These are phyloP conservation scores for Kalmusia sp. DNA, from an alignment of 2,329 filamentous ascomycete genomes.

Conservation along the genomic window DNA sequence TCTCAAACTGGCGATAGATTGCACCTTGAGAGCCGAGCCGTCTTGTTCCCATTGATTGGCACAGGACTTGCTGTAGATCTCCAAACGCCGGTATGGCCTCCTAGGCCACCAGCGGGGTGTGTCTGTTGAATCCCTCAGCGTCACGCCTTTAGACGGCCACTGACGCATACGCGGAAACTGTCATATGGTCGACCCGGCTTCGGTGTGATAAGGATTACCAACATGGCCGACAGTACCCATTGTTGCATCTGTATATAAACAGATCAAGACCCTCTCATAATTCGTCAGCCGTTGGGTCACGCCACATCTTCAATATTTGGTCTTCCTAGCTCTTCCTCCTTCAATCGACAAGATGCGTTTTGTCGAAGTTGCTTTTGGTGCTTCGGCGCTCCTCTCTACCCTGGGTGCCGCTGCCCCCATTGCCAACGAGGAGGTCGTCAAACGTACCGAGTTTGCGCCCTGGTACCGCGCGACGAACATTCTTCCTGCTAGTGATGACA, in stretches of 20 bases:
- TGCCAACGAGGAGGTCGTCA: background rate
- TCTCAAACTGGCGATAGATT: background rate
- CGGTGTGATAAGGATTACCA: background rate
- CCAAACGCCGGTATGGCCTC: background rate
- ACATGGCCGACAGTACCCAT: background rate
- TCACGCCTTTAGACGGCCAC: too few relatives aligned
- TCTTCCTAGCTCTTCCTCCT: background rate
- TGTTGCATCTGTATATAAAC: background rate
- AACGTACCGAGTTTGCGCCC: conserved; percentile 1
- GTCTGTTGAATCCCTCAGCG: background rate
- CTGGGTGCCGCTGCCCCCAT: conserved; percentile 5
- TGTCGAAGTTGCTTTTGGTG: background rate
- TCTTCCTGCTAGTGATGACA: background rate
- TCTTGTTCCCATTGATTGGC: background rate
- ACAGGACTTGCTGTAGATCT: background rate
- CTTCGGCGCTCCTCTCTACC: conserved; percentile 1
- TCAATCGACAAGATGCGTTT: conserved; percentile 1
- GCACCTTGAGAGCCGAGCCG: background rate
- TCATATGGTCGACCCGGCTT: background rate
- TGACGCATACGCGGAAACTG: background rate
- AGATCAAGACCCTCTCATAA: background rate
- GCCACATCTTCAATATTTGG: too few relatives aligned
- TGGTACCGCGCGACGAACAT: conserved; percentile 4
- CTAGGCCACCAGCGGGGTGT: background rate
- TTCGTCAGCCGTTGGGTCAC: background rate